Evolutionary conservation across 768 basidiomycete species (phyloP).

Genomic region (Podaxis mareebaensis): DNA sequence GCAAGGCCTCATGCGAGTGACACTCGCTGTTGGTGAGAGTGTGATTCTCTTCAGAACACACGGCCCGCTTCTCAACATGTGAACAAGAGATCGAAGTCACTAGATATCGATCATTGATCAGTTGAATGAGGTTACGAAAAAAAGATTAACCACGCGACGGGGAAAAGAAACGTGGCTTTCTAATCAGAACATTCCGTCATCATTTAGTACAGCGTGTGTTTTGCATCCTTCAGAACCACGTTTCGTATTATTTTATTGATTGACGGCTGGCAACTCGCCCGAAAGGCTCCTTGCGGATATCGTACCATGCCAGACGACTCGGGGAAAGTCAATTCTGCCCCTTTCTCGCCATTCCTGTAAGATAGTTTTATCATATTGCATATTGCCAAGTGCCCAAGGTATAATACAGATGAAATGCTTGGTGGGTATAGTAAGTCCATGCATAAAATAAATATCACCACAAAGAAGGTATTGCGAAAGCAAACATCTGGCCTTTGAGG

Average conservation of each 20-base stretch:
- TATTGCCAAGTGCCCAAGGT: background rate
- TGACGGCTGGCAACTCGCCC: background rate
- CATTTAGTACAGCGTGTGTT: background rate
- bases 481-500: conserved; percentile 64
- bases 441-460: conserved; percentile 47
- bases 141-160: background rate
- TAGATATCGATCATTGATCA: background rate
- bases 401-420: background rate
- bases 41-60: background rate
- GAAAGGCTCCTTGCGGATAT: background rate
- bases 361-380: background rate
- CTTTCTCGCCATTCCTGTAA: background rate
- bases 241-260: background rate
- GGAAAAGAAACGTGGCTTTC: conserved; percentile 15
- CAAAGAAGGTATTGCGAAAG: conserved; percentile 57
- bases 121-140: background rate
- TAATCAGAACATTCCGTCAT: conserved; percentile 16
- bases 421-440: background rate
- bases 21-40: background rate
- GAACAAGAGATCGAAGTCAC: background rate
- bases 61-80: conserved; percentile 4
- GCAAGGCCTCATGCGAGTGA: background rate
- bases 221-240: background rate
- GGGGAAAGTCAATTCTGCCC: background rate
- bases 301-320: background rate